Conservation (phyloP, 1,139 yeast species). For the Debaryomyces coudertii region DNA sequence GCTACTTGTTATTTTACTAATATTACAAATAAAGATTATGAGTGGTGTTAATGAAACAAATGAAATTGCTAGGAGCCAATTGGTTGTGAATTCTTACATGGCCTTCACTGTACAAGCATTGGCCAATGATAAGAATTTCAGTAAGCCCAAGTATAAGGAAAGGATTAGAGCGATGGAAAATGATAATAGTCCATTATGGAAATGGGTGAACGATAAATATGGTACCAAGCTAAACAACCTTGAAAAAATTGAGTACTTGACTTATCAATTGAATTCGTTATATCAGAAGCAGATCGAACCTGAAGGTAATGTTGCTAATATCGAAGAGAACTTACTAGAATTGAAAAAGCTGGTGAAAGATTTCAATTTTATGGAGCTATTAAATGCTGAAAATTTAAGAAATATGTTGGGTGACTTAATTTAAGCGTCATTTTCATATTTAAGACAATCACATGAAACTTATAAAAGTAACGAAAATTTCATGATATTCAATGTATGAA, state of each 20-base stretch:
- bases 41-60: slow-evolving; percentile 28
- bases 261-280: slow-evolving; percentile 23
- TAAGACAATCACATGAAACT: slow-evolving; percentile 5
- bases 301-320: slow-evolving; percentile 9
- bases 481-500: slow-evolving; percentile 4
- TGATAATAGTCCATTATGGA: slow-evolving; percentile 25
- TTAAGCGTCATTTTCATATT: background rate
- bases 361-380: slow-evolving; percentile 18
- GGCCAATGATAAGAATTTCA: slow-evolving; percentile 8
- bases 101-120: slow-evolving; percentile 16
- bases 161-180: slow-evolving; percentile 11
- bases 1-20: slow-evolving; percentile 26
- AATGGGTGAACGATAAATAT: slow-evolving; percentile 24
- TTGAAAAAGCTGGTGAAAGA: slow-evolving; percentile 21
- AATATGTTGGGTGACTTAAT: slow-evolving; percentile 16
- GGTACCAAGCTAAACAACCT: slow-evolving; percentile 24
- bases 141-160: slow-evolving; percentile 7
- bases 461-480: slow-evolving; percentile 3
- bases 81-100: slow-evolving; percentile 27
- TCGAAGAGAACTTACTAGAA: slow-evolving; percentile 17
- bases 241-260: slow-evolving; percentile 30
- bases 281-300: slow-evolving; percentile 12
- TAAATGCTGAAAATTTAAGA: slow-evolving; percentile 19
- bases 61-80: slow-evolving; percentile 28
- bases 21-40: slow-evolving; percentile 28